Percentiles rank a stretch among this genome's conserved stretches.
These are phyloP conservation scores for Osmanthus fragrans DNA, from an alignment of 257 asterid genomes.

Conservation along the genomic window DNA sequence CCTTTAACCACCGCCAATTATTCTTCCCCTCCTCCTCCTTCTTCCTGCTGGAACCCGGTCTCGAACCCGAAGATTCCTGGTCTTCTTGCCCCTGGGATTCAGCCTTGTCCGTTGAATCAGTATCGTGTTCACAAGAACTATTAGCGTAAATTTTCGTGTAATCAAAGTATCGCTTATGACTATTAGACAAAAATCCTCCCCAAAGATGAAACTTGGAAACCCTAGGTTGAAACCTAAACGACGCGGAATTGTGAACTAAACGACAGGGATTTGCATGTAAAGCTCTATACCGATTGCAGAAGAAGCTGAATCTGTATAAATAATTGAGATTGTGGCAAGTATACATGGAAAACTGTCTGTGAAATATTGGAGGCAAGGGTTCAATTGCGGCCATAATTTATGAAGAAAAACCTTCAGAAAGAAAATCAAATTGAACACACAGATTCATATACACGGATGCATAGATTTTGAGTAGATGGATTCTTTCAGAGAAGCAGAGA, in stretches of 20 bases:
- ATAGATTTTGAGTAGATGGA: constrained; percentile 30
- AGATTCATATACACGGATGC: constrained; percentile 21
- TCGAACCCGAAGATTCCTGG: constrained; percentile 38
- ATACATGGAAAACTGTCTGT: constrained; percentile 55
- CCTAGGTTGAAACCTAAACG: constrained; percentile 49
- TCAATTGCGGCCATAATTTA: constrained; percentile 57
- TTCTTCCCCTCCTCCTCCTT: constrained; percentile 80
- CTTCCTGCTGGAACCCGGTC: constrained; percentile 58
- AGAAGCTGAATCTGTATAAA: constrained; percentile 33
- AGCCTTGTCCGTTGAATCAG: constrained; percentile 61
- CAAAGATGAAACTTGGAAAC: constrained; percentile 34
- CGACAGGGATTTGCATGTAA: constrained; percentile 36
- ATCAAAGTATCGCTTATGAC: constrained; percentile 33
- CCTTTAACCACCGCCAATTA: constrained; percentile 59
- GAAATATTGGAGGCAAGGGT: constrained; percentile 41
- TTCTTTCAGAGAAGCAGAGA: constrained; percentile 36
- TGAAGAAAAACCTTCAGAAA: background rate
- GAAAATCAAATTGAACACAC: constrained; percentile 12
- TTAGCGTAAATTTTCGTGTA: constrained; percentile 53
- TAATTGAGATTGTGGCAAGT: constrained; percentile 37
- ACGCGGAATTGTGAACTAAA: constrained; percentile 26
- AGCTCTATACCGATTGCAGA: constrained; percentile 46
- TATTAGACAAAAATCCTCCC: constrained; percentile 26
- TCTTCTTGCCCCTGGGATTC: constrained; percentile 56
- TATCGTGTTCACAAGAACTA: constrained; percentile 75